Evolutionary conservation across 768 basidiomycete genomes (phyloP).

Genomic region (Crucibulum laeve): DNA sequence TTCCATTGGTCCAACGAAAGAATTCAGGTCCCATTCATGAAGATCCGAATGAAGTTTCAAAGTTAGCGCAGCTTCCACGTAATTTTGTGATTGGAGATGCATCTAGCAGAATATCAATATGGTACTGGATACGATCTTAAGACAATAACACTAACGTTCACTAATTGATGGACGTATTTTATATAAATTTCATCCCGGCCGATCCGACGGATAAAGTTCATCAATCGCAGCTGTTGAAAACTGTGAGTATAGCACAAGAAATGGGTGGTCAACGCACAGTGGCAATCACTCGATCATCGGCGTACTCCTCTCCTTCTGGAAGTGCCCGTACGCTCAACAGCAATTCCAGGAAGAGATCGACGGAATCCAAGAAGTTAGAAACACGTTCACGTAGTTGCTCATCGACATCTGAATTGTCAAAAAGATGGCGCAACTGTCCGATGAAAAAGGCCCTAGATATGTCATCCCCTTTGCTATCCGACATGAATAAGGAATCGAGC

Average conservation of each 20-base stretch:
- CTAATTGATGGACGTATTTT: constrained; percentile 93
- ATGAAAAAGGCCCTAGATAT: constrained; percentile 93
- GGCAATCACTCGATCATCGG: constrained; percentile 91
- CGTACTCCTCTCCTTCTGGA: constrained; percentile 90
- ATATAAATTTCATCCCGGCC: constrained; percentile 93
- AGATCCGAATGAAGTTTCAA: constrained; percentile 92
- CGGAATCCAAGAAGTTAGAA: constrained; percentile 78
- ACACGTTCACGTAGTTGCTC: constrained; percentile 75
- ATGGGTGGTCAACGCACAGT: constrained; percentile 45
- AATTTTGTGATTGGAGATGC: constrained; percentile 85
- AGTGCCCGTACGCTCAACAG: constrained; percentile 82
- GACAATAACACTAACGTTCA: constrained; percentile 57
- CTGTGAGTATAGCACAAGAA: constrained; percentile 8
- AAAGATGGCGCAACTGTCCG: constrained; percentile 83
- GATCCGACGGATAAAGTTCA: constrained; percentile 92
- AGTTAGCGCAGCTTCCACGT: constrained; percentile 90
- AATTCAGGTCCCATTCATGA: constrained; percentile 83
- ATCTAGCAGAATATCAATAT: constrained; percentile 45
- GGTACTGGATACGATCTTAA: background rate
- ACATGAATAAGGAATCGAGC: constrained; percentile 90
- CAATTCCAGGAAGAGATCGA: constrained; percentile 90
- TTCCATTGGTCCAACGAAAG: constrained; percentile 83
- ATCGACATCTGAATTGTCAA: constrained; percentile 80
- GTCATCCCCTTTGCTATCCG: constrained; percentile 86
- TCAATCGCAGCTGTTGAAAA: constrained; percentile 62